phyloP scores from a whole-genome alignment of 192 early-diverging fungal species.

The Mortierella antarctica region DNA sequence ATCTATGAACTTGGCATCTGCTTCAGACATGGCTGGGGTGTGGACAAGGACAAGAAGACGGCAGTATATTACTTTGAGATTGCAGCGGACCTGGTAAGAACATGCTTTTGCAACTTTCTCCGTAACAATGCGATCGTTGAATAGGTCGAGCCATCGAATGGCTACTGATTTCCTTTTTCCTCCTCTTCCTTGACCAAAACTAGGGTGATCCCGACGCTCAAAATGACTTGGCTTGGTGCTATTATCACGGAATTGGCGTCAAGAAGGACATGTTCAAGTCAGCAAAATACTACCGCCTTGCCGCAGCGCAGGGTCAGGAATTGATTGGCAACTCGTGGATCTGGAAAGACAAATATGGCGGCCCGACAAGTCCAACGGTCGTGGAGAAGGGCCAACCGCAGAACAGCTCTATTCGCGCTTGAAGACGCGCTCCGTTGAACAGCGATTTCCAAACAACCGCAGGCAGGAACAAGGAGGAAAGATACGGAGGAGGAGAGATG shows the following conservation, averaged over 20 bases:
- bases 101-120: not conserved
- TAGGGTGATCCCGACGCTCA: conserved; percentile 84
- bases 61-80: conserved; percentile 87
- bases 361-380: conserved; percentile 20
- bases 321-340: conserved; percentile 87
- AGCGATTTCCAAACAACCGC: too few relatives aligned
- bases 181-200: conserved; percentile 1
- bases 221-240: conserved; percentile 79
- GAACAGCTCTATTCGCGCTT: conserved; percentile 6
- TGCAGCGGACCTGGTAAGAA: conserved; percentile 70
- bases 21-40: conserved; percentile 86
- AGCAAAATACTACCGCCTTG: conserved; percentile 81
- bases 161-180: not conserved
- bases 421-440: too few relatives aligned
- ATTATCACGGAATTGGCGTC: conserved; percentile 78
- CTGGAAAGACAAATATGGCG: conserved; percentile 81
- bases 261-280: conserved; percentile 78
- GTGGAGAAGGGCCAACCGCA: conserved; percentile 16
- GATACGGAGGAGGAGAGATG: too few relatives aligned
- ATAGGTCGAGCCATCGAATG: not conserved
- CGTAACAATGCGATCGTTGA: not conserved
- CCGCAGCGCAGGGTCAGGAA: conserved; percentile 72
- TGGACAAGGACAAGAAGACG: conserved; percentile 73
- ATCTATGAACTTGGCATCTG: conserved; percentile 85
- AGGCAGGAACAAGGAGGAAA: too few relatives aligned